Evolutionary conservation across 352 stramenopile genomes (phyloP).

Genomic region (Phytophthora pini): DNA sequence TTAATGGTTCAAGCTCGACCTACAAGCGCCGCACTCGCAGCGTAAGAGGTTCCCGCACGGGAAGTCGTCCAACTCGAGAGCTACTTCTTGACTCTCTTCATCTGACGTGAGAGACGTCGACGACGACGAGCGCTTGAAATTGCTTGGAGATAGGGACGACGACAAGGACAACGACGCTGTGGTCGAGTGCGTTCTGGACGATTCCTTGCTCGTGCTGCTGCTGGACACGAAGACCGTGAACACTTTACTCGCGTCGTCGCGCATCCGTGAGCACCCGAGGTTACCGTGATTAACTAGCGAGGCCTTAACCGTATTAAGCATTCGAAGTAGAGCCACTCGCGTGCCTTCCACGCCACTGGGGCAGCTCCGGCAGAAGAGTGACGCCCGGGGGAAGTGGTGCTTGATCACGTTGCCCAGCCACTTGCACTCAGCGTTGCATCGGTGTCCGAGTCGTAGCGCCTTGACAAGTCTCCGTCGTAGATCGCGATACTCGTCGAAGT

Average conservation of each 20-base stretch:
- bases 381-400: conserved; percentile 56
- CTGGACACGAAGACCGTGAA: conserved; percentile 39
- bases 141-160: conserved; percentile 23
- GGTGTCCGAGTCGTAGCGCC: conserved; percentile 52
- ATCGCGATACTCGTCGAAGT: conserved; percentile 50
- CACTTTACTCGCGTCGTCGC: conserved; percentile 35
- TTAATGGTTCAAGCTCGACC: conserved; percentile 22
- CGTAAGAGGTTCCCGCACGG: conserved; percentile 23
- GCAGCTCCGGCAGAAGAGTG: conserved; percentile 40
- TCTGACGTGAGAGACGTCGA: conserved; percentile 33
- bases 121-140: conserved; percentile 19
- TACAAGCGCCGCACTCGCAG: conserved; percentile 27
- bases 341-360: conserved; percentile 35
- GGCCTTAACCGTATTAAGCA: conserved; percentile 44
- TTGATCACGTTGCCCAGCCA: conserved; percentile 65
- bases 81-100: conserved; percentile 26
- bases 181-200: conserved; percentile 5
- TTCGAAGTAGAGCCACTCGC: conserved; percentile 33
- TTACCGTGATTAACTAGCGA: conserved; percentile 47
- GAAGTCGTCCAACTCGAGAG: conserved; percentile 30
- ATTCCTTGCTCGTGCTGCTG: conserved; percentile 9
- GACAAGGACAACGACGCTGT: conserved; percentile 19
- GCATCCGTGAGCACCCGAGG: conserved; percentile 37
- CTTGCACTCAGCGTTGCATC: conserved; percentile 63
- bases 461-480: conserved; percentile 50